Evolutionary conservation across 208 protist genomes (phyloP).

Genomic region (Leishmania arabica): DNA sequence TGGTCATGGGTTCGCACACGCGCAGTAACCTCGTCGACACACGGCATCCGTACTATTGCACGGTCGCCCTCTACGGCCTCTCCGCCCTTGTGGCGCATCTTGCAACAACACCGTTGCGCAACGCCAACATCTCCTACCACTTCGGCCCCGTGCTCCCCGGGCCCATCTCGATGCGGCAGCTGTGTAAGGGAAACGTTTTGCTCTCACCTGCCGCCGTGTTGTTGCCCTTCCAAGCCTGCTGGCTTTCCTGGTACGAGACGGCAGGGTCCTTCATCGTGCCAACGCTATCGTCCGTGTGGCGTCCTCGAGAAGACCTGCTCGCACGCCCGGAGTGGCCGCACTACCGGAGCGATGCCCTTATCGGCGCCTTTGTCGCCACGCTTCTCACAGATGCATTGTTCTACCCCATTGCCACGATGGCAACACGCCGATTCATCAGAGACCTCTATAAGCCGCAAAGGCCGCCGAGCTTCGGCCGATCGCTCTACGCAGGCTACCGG

Average conservation of each 20-base stretch:
- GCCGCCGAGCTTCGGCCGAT: constrained; percentile 52
- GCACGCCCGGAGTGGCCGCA: constrained; percentile 51
- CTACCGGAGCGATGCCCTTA: constrained; percentile 61
- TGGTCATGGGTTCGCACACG: constrained; percentile 6
- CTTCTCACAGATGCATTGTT: constrained; percentile 41
- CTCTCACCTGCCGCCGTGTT: constrained; percentile 46
- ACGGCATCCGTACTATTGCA: constrained; percentile 79
- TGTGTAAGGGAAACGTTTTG: constrained; percentile 38
- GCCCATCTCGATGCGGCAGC: constrained; percentile 35
- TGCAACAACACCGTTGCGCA: constrained; percentile 51
- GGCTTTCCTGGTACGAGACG: constrained; percentile 82
- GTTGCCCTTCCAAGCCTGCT: constrained; percentile 65
- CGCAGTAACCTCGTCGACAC: constrained; percentile 44
- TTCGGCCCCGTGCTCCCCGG: constrained; percentile 58
- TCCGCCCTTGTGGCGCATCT: constrained; percentile 55
- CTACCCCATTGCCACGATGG: constrained; percentile 46
- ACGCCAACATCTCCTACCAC: constrained; percentile 64
- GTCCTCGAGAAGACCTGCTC: constrained; percentile 57
- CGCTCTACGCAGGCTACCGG: constrained; percentile 66
- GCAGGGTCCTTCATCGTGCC: constrained; percentile 69
- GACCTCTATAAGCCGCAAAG: constrained; percentile 46
- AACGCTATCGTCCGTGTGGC: constrained; percentile 65
- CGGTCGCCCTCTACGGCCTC: constrained; percentile 38
- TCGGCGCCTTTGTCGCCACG: constrained; percentile 58
- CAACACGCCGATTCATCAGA: constrained; percentile 40